Conservation (phyloP, 257 asterid genomes). For the Solanum raphanifolium region DNA sequence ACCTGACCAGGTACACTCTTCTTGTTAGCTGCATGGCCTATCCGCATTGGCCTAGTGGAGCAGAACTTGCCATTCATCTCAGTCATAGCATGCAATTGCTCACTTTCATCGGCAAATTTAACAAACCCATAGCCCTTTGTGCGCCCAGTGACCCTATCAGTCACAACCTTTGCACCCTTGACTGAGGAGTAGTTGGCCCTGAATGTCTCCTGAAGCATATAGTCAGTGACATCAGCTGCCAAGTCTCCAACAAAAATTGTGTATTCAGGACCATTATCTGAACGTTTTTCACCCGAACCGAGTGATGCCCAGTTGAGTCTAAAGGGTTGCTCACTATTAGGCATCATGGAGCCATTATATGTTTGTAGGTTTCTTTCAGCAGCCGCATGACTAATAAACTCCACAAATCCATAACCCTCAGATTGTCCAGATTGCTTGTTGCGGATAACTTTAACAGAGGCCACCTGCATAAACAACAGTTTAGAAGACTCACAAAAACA, state of each 20-base stretch:
- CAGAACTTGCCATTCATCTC: constrained; percentile 94
- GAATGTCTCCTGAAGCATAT: constrained; percentile 82
- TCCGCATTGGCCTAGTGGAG: constrained; percentile 90
- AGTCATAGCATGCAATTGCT: constrained; percentile 73
- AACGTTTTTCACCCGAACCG: constrained; percentile 84
- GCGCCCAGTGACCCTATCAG: constrained; percentile 79
- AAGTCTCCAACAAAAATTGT: constrained; percentile 89
- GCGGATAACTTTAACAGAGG: constrained; percentile 66
- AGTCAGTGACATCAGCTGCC: constrained; percentile 93
- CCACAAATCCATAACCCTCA: constrained; percentile 90
- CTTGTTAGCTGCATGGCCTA: constrained; percentile 93
- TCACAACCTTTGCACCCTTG: constrained; percentile 85
- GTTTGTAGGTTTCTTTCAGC: constrained; percentile 68
- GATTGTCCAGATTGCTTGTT: constrained; percentile 71
- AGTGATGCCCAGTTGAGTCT: constrained; percentile 93
- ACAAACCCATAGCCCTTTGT: constrained; percentile 93
- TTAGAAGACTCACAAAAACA: not conserved
- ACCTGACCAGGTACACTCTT: constrained; percentile 54
- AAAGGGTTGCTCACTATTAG: constrained; percentile 61
- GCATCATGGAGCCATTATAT: constrained; percentile 70
- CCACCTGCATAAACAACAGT: constrained; percentile 32
- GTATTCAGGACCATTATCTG: constrained; percentile 61
- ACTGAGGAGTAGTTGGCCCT: constrained; percentile 60
- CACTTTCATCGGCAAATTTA: constrained; percentile 73
- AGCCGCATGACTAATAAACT: constrained; percentile 74